Percentiles rank a stretch among this genome's conserved stretches.
phyloP scores from a whole-genome alignment of 768 basidiomycete species.

The Lactarius hengduanensis region DNA sequence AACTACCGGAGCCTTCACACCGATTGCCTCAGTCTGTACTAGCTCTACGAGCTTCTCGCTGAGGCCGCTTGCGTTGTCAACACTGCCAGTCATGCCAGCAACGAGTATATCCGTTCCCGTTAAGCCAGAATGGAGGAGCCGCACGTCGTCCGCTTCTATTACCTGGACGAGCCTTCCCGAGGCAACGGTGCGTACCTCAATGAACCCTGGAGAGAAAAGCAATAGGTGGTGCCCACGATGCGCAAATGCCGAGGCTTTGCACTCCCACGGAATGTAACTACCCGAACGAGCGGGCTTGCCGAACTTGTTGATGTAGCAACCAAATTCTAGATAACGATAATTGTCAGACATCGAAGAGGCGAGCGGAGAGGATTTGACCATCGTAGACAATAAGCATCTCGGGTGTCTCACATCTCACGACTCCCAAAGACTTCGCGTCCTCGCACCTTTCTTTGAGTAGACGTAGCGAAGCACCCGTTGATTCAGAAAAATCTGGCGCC shows the following conservation, averaged over 20 bases:
- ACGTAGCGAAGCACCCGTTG: conserved; percentile 38
- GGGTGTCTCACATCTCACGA: conserved; percentile 51
- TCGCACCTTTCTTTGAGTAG: conserved; percentile 60
- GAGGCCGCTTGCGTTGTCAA: conserved; percentile 54
- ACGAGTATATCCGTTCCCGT: conserved; percentile 51
- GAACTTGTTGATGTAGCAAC: conserved; percentile 71
- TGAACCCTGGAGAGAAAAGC: conserved; percentile 69
- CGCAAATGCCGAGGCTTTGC: conserved; percentile 59
- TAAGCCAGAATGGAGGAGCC: conserved; percentile 54
- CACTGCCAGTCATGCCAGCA: conserved; percentile 60
- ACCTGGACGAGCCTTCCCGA: conserved; percentile 78
- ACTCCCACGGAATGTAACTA: conserved; percentile 78
- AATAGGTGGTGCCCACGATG: conserved; percentile 62
- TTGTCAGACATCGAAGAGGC: neutral
- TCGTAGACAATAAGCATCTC: conserved; percentile 77
- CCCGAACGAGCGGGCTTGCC: conserved; percentile 61
- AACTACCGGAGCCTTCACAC: conserved; percentile 26
- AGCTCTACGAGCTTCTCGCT: conserved; percentile 69
- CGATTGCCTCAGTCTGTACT: conserved; percentile 62
- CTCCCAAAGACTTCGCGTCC: conserved; percentile 60
- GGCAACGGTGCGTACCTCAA: conserved; percentile 66
- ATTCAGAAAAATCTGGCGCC: conserved; percentile 58
- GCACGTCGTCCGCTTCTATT: conserved; percentile 70
- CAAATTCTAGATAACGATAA: conserved; percentile 50
- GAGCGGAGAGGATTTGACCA: conserved; percentile 43